These are phyloP conservation scores for Phytophthora tubulina DNA, from an alignment of 352 stramenopile species.

Conservation along the genomic window DNA sequence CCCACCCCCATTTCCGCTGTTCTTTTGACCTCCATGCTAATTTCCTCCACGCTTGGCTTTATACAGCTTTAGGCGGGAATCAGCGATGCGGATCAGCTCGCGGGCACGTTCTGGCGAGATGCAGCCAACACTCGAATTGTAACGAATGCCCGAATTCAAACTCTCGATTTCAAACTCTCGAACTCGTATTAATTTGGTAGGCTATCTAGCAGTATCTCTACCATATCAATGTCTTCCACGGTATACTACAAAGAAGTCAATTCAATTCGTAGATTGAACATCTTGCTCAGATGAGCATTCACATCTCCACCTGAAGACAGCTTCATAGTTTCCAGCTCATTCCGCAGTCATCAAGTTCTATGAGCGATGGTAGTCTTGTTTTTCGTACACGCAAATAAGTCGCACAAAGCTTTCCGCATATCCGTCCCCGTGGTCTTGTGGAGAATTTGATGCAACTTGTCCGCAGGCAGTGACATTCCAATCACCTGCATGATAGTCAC, in stretches of 20 bases:
- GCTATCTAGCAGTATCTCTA: conserved; percentile 12
- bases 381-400: no score
- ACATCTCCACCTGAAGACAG: conserved; percentile 2
- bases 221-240: conserved; percentile 22
- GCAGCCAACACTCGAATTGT: background rate
- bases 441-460: no score
- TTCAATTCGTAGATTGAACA: conserved; percentile 16
- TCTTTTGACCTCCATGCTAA: background rate
- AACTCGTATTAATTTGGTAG: conserved; percentile 1
- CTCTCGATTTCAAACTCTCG: background rate
- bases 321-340: background rate
- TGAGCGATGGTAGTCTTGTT: no score
- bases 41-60: background rate
- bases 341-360: background rate
- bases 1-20: background rate
- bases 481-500: no score
- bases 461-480: no score
- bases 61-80: background rate
- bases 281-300: conserved; percentile 20
- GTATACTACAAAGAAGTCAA: conserved; percentile 12
- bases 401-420: no score
- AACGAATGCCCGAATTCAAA: conserved; percentile 8
- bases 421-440: no score
- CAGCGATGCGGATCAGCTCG: conserved; percentile 5
- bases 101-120: background rate